phyloP scores from a whole-genome alignment of 192 early-diverging fungal species.

The Entrophospora sp. region DNA sequence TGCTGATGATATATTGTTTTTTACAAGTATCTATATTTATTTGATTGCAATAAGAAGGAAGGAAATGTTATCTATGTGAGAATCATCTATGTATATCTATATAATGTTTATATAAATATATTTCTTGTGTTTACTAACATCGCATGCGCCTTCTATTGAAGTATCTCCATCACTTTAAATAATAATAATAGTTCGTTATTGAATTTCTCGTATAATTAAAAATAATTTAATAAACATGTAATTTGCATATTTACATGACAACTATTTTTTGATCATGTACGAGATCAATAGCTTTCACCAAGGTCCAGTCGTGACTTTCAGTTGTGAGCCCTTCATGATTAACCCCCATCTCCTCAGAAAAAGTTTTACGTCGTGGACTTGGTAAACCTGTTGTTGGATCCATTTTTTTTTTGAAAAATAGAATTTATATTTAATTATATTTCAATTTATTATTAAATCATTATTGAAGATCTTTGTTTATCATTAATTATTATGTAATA shows the following conservation, averaged over 20 bases:
- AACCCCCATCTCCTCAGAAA: not conserved
- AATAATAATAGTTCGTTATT: not conserved
- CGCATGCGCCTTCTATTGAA: slow-evolving; percentile 63
- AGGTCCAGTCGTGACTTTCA: slow-evolving; percentile 51
- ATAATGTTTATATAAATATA: not conserved
- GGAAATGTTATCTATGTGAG: not conserved
- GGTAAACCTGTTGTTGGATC: slow-evolving; percentile 11
- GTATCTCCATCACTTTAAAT: slow-evolving; percentile 40
- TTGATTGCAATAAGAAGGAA: not conserved
- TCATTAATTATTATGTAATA: no score
- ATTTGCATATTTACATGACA: slow-evolving; percentile 52
- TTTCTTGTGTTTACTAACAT: slow-evolving; percentile 22
- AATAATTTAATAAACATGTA: no score
- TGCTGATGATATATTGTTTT: slow-evolving; percentile 70
- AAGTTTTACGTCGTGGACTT: slow-evolving; percentile 4
- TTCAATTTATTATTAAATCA: no score
- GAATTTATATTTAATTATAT: no score
- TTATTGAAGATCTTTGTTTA: no score
- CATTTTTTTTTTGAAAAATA: no score
- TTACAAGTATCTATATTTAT: slow-evolving; percentile 48
- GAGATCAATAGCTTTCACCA: slow-evolving; percentile 47
- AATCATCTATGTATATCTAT: not conserved
- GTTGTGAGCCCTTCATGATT: slow-evolving; percentile 37
- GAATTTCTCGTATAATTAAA: no score
- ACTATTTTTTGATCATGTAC: slow-evolving; percentile 57